Evolutionary conservation across 768 basidiomycete species (phyloP).

Genomic region (Trametes cingulata): DNA sequence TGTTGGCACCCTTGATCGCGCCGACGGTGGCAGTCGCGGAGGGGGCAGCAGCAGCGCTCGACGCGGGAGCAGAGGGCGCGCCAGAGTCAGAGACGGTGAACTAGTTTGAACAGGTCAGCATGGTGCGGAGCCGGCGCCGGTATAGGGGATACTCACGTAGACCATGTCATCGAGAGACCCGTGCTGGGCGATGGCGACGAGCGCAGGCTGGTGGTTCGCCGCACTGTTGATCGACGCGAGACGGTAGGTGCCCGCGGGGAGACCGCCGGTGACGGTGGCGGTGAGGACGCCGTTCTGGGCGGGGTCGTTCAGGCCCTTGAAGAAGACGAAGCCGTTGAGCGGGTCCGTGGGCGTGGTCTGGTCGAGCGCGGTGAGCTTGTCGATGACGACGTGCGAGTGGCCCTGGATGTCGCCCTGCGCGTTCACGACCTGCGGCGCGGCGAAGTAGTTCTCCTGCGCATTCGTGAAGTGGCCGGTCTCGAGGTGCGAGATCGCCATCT

Average conservation of each 20-base stretch:
- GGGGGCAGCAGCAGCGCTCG: constrained; percentile 6
- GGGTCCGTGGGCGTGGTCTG: constrained; percentile 52
- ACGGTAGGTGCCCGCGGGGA: constrained; percentile 46
- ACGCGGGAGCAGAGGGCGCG: constrained; percentile 5
- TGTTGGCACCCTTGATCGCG: constrained; percentile 20
- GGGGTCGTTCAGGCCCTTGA: constrained; percentile 52
- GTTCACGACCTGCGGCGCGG: constrained; percentile 53
- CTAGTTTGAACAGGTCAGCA: constrained; percentile 6
- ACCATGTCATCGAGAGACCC: constrained; percentile 42
- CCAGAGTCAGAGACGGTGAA: constrained; percentile 29
- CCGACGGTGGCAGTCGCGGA: constrained; percentile 13
- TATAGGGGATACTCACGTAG: constrained; percentile 33
- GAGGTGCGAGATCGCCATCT: constrained; percentile 47
- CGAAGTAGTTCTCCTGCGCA: constrained; percentile 51
- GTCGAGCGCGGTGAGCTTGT: constrained; percentile 47
- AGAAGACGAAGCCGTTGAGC: constrained; percentile 52
- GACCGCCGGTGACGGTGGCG: constrained; percentile 41
- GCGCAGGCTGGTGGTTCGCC: constrained; percentile 44
- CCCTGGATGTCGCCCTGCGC: constrained; percentile 54
- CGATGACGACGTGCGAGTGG: constrained; percentile 63
- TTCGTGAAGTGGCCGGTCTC: constrained; percentile 63
- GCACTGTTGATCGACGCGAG: constrained; percentile 46
- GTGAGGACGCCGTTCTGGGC: constrained; percentile 44
- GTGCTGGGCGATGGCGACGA: constrained; percentile 45
- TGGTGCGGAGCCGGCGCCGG: not conserved